These are phyloP conservation scores for Penicillium sp. DNA, from an alignment of 2,329 filamentous ascomycete species.

Conservation along the genomic window DNA sequence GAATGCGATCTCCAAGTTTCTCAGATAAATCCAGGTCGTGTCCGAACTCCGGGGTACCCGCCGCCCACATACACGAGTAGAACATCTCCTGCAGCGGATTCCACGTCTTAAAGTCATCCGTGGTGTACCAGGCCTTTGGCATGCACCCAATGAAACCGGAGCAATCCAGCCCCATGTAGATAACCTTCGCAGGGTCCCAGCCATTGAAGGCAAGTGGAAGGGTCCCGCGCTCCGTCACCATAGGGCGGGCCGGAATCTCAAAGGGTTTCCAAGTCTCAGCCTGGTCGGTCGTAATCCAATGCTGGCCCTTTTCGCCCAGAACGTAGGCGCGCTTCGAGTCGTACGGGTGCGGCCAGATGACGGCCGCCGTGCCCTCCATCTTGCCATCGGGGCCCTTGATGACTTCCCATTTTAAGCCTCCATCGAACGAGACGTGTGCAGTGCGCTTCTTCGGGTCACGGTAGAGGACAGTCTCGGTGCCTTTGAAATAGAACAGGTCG, in stretches of 20 bases:
- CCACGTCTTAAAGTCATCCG: conserved; percentile 75
- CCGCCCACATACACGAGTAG: conserved; percentile 84
- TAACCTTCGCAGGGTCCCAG: conserved; percentile 76
- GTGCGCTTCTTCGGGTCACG: conserved; percentile 65
- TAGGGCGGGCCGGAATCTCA: conserved; percentile 61
- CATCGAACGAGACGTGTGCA: conserved; percentile 78
- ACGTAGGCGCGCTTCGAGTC: conserved; percentile 79
- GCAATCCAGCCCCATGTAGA: conserved; percentile 78
- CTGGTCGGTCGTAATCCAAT: conserved; percentile 82
- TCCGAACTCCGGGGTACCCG: conserved; percentile 69
- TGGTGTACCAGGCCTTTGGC: conserved; percentile 71
- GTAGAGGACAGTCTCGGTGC: conserved; percentile 78
- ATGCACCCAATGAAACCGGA: conserved; percentile 61
- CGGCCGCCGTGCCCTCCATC: conserved; percentile 49
- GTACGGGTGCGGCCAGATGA: conserved; percentile 75
- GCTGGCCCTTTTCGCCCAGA: conserved; percentile 66
- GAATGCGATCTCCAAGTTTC: conserved; percentile 68
- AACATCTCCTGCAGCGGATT: conserved; percentile 69
- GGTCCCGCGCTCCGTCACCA: conserved; percentile 52
- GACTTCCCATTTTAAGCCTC: conserved; percentile 73
- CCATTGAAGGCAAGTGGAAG: conserved; percentile 76
- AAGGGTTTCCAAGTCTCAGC: conserved; percentile 82
- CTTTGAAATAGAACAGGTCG: conserved; percentile 86
- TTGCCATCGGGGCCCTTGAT: conserved; percentile 65
- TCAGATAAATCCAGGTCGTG: conserved; percentile 58